phyloP scores from a whole-genome alignment of 371 early-diverging fungal species.

The Syncephalastrum racemosum region DNA sequence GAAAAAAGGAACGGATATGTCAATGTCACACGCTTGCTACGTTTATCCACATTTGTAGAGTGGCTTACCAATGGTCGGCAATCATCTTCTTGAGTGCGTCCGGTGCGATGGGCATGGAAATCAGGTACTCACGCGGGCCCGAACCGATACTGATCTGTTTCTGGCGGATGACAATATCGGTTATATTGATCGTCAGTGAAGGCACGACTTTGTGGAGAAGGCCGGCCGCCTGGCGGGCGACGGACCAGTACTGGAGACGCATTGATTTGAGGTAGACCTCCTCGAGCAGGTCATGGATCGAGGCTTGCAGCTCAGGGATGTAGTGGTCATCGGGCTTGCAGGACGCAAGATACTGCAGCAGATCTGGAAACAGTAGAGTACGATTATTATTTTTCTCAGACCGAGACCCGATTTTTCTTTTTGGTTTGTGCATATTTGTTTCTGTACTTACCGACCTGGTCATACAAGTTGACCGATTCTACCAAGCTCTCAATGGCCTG shows the following conservation, averaged over 20 bases:
- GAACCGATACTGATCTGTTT: slow-evolving; percentile 82
- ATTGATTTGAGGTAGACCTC: slow-evolving; percentile 83
- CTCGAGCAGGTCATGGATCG: slow-evolving; percentile 67
- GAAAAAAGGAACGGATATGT: too few relatives aligned
- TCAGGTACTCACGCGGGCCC: slow-evolving; percentile 65
- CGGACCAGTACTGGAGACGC: slow-evolving; percentile 73
- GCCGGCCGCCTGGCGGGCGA: slow-evolving; percentile 85
- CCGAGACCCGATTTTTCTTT: too few relatives aligned
- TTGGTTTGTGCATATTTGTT: neutral
- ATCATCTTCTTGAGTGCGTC: slow-evolving; percentile 68
- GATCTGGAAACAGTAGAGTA: slow-evolving; percentile 35
- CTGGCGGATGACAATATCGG: slow-evolving; percentile 80
- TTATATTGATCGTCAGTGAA: slow-evolving; percentile 77
- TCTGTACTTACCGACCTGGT: slow-evolving; percentile 61
- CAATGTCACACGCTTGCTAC: neutral
- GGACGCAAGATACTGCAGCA: slow-evolving; percentile 80
- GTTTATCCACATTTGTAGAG: neutral
- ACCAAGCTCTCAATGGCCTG: slow-evolving; percentile 64
- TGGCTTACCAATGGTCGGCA: slow-evolving; percentile 50
- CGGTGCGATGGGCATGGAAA: slow-evolving; percentile 69
- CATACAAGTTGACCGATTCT: slow-evolving; percentile 74
- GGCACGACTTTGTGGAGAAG: slow-evolving; percentile 73
- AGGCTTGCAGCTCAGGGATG: slow-evolving; percentile 53
- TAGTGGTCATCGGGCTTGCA: slow-evolving; percentile 62
- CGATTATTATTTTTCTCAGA: too few relatives aligned